Percentiles rank a stretch among this genome's conserved stretches.
These are phyloP conservation scores for Leonotis leonurus DNA, from an alignment of 257 asterid genomes.

Conservation along the genomic window DNA sequence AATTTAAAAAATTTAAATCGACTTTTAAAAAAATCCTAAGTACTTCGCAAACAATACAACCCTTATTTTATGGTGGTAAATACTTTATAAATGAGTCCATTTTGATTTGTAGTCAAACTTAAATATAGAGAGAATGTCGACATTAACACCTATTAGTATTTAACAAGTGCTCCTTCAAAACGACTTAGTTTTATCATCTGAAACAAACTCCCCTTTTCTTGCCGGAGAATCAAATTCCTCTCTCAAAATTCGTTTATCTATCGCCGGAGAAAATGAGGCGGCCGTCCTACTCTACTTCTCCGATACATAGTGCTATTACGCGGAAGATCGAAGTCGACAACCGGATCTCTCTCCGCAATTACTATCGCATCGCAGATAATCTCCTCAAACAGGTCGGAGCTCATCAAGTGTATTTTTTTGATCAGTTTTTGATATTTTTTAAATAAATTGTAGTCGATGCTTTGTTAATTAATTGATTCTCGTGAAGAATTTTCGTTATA, in stretches of 20 bases:
- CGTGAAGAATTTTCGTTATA: not conserved
- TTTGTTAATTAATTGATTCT: not conserved
- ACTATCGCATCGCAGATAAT: slow-evolving; percentile 80
- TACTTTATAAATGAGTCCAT: not conserved
- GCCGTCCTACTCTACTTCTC: slow-evolving; percentile 40
- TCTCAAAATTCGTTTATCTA: not conserved
- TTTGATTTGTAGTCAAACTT: not conserved
- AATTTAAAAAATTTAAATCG: too few species aligned
- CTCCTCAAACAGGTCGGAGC: slow-evolving; percentile 76
- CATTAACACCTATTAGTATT: slow-evolving; percentile 1
- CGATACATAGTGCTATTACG: slow-evolving; percentile 33
- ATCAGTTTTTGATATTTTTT: not conserved
- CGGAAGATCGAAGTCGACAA: slow-evolving; percentile 60
- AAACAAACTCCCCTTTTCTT: not conserved
- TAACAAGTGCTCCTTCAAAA: slow-evolving; percentile 4
- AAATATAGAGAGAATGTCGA: slow-evolving; percentile 25
- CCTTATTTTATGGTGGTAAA: too few species aligned
- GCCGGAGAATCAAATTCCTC: slow-evolving; percentile 15
- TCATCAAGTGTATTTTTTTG: not conserved
- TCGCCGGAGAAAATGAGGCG: slow-evolving; percentile 55
- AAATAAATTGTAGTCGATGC: not conserved
- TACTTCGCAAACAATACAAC: too few species aligned
- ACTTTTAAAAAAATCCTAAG: too few species aligned
- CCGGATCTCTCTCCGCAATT: slow-evolving; percentile 74
- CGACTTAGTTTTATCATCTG: slow-evolving; percentile 19